Base-by-base conservation (phyloP, 257 asterid genomes). In the Plectranthus barbatus region DNA sequence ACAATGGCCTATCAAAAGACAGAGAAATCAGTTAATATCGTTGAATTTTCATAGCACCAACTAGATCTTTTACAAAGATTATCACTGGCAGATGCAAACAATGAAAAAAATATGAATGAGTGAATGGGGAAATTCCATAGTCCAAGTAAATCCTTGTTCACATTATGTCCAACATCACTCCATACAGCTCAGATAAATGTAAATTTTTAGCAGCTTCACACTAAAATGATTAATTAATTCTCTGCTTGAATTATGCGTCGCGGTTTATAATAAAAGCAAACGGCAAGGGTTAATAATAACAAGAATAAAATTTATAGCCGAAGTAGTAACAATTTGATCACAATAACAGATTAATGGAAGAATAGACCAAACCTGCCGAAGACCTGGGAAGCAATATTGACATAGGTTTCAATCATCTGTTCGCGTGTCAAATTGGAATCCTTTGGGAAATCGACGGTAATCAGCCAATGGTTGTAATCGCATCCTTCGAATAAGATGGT, bases 381-480 rank as follows among this genome's bases (percentile, higher is more conserved):
- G 60, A 86, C 84, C 73, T 85, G 83, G 4, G 99, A 87, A 58
- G 97, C 97, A 7, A 79, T 82, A 4, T 80, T 81, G 14, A 86
- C 83, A 31, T 86, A 92, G 46, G 85, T 78, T 1, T 83, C 91
- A 14, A 92, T 79, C 95, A 80, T 89, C 60, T 85, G 83, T 23
- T 92, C 94, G 31, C 90, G 81, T 0, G 84, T 56, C 6, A 76
- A 66, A 9, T 59, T 50, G 50, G 80, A 19, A 15, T 83, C 91
- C 63, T 75, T 80, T 33, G 96, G 87, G 68, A 89, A 82, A 68
- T 92, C 97, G 15, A 92, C 66, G 24, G 90, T 81, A 57, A 92
- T 92, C 1, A 92, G 94, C 96, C 96, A 92, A 77, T 92, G 99
- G 9, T 89, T 87, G 77, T 85, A 92, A 73, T 92, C 99, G 70